A percentile compares a stretch with the other conserved stretches of the same genome.
phyloP scores from a whole-genome alignment of 2,329 filamentous ascomycete genomes.

The Neurospora sp. region DNA sequence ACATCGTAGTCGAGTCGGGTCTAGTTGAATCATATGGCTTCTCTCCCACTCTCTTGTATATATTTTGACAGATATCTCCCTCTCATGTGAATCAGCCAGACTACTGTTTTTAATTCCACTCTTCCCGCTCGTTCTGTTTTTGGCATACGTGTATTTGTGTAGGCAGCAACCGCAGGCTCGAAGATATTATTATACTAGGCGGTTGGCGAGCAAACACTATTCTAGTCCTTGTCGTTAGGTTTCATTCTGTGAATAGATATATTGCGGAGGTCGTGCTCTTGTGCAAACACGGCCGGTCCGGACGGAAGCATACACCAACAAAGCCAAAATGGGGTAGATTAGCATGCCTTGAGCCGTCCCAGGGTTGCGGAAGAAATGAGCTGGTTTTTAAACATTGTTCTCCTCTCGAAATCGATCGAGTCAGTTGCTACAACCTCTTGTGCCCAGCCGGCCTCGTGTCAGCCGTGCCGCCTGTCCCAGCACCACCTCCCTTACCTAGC shows the following conservation, averaged over 20 bases:
- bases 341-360: neutral
- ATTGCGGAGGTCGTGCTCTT: neutral
- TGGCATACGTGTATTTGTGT: neutral
- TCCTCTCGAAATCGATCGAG: too few species aligned
- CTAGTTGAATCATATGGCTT: neutral
- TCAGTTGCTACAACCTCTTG: too few species aligned
- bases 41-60: neutral
- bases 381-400: neutral
- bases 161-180: too few species aligned
- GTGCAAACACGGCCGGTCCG: neutral
- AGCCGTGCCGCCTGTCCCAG: too few species aligned
- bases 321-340: neutral
- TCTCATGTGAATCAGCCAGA: neutral
- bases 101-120: neutral
- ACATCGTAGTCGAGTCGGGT: neutral
- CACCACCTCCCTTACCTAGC: too few species aligned
- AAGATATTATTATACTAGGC: neutral
- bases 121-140: neutral
- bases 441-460: too few species aligned
- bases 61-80: neutral
- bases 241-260: neutral
- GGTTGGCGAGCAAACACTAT: neutral
- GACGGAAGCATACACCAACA: neutral
- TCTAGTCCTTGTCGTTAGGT: neutral
- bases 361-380: neutral